Evolutionary conservation across 306 rosid genomes (phyloP), one percentile per base, ranked within the genome.

Genomic region (Vigna radiata): DNA sequence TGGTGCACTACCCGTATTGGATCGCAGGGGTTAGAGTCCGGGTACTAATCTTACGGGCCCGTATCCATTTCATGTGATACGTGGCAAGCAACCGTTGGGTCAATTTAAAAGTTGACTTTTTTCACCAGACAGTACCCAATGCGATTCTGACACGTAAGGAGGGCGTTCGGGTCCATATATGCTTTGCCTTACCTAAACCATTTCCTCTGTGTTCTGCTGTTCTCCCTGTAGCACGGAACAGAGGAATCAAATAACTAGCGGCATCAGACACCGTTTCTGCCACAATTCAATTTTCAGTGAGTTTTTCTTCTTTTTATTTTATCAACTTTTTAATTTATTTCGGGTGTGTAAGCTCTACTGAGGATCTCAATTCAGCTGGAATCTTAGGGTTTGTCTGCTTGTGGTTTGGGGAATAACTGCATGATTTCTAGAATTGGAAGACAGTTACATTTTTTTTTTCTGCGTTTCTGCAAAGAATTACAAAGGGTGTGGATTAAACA

Each of bases 211-310:
- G 75, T 83, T 87, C 70, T 55, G 74, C 56, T 41, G 70, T 50
- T 82, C 70, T 70, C 77, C 64, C 73, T 55, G 74, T 50, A 47
- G 18, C 70, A 16, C 79, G 62, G 11, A 79, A 48, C 81, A 54
- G 73, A 43, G 63, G 75, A 75, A 33, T 2, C 11, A 41, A 68
- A 12, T 44, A 62, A 52, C 46, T 59, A 37, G 72, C 47, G 46
- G 50, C 33, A 49, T 66, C 82, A 49, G 49, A 31, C 8, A 73
- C 70, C 81, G 50, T 75, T 77, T 80, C 76, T 19, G 55, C 68
- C 80, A 79, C 72, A 77, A 83, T 81, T 87, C 72, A 84, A 77
- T 70, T 80, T 81, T 75, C 78, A 91, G 96, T 91, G 75, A 83
- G 91, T 83, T 0, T 77, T 31, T 63, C 6, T 60, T 29, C 9